Evolutionary conservation across 148 eudicot species (phyloP).

Genomic region (Vaccinium myrtillus): DNA sequence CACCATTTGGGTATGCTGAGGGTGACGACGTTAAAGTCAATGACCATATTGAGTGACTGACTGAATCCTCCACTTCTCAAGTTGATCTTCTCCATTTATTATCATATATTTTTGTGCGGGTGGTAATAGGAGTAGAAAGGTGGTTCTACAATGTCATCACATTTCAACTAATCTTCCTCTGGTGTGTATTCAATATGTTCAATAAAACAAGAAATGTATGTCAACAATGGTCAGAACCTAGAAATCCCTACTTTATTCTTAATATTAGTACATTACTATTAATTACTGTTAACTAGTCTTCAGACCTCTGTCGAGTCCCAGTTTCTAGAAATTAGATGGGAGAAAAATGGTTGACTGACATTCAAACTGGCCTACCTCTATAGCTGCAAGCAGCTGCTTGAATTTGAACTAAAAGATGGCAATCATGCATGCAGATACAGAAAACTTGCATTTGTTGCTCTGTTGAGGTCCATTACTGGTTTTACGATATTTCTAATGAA

Average conservation of each 20-base stretch:
- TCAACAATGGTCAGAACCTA: background rate
- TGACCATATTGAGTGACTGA: background rate
- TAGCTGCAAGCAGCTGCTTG: background rate
- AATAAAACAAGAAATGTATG: background rate
- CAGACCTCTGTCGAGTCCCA: background rate
- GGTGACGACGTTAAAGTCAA: background rate
- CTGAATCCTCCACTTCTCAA: conserved; percentile 10
- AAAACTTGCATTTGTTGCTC: background rate
- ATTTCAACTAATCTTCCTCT: background rate
- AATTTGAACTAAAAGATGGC: background rate
- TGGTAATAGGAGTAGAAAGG: background rate
- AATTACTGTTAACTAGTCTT: background rate
- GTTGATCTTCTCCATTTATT: background rate
- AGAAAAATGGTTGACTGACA: background rate
- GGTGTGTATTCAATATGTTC: background rate
- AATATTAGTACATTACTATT: background rate
- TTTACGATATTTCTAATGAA: conserved; percentile 22
- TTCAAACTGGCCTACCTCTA: background rate
- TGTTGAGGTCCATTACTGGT: conserved; percentile 15
- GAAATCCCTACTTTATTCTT: background rate
- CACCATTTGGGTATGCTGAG: background rate
- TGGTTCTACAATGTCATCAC: background rate
- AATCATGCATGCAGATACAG: background rate
- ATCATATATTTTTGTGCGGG: background rate
- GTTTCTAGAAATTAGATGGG: background rate